These are phyloP conservation scores for Penicillium occitanis DNA, from an alignment of 2,329 filamentous ascomycete species.

Conservation along the genomic window DNA sequence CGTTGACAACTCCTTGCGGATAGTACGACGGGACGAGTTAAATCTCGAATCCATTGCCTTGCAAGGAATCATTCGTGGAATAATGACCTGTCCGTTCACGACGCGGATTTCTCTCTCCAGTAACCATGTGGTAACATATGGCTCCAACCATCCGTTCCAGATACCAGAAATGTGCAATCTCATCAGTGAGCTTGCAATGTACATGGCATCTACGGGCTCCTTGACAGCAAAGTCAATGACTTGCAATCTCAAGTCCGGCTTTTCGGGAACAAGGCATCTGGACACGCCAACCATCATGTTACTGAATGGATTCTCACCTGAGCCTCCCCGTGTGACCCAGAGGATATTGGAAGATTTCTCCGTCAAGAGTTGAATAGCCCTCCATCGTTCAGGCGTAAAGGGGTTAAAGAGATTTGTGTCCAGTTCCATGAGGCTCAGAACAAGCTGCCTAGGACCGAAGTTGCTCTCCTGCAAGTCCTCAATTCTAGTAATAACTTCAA, in stretches of 20 bases:
- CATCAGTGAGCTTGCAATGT: neutral
- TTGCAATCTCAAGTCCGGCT: constrained; percentile 18
- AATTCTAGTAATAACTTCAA: neutral
- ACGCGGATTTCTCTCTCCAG: constrained; percentile 33
- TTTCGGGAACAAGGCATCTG: constrained; percentile 19
- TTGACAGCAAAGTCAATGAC: constrained; percentile 8
- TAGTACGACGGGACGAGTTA: constrained; percentile 7
- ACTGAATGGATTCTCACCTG: constrained; percentile 12
- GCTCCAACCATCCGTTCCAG: constrained; percentile 4
- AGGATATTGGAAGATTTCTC: constrained; percentile 9
- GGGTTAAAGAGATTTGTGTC: constrained; percentile 25
- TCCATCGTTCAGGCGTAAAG: constrained; percentile 22
- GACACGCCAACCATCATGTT: constrained; percentile 20
- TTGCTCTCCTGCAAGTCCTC: constrained; percentile 7
- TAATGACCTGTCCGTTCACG: constrained; percentile 27
- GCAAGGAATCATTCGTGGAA: constrained; percentile 30
- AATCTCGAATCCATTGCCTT: neutral
- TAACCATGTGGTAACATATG: constrained; percentile 4
- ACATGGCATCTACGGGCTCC: neutral
- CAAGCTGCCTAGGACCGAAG: neutral
- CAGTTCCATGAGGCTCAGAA: constrained; percentile 16
- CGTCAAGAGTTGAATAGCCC: constrained; percentile 22
- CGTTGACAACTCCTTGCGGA: neutral
- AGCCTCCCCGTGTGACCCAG: constrained; percentile 19
- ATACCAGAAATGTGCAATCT: constrained; percentile 5